These are phyloP conservation scores for Metschnikowia koreensis DNA, from an alignment of 805 yeast genomes.

Conservation along the genomic window DNA sequence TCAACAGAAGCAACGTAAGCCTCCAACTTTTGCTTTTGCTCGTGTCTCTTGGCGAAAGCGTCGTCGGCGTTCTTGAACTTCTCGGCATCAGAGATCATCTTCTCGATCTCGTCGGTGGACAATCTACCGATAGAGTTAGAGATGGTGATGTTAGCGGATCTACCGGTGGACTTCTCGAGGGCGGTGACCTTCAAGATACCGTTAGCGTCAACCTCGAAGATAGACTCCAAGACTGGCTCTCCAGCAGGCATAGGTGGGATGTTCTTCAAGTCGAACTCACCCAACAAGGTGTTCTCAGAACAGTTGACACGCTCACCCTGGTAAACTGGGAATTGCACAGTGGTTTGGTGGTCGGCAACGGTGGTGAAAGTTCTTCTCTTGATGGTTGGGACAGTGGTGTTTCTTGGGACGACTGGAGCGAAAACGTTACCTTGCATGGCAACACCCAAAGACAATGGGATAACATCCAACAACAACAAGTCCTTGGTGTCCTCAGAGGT, in stretches of 20 bases:
- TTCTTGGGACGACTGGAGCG: conserved; percentile 52
- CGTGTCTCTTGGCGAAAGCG: conserved; percentile 99
- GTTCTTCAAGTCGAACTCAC: conserved; percentile 51
- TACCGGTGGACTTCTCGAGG: conserved; percentile 48
- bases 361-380: conserved; percentile 53
- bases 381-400: conserved; percentile 51
- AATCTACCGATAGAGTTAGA: conserved; percentile 51
- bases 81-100: conserved; percentile 49
- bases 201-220: conserved; percentile 50
- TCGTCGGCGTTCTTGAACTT: conserved; percentile 94
- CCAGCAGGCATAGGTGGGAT: conserved; percentile 52
- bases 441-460: conserved; percentile 51
- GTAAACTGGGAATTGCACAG: conserved; percentile 51
- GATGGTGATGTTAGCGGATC: conserved; percentile 50
- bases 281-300: conserved; percentile 49
- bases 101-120: conserved; percentile 48
- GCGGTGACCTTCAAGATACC: conserved; percentile 53
- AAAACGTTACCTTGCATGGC: conserved; percentile 52
- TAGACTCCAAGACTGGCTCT: conserved; percentile 50
- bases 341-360: conserved; percentile 50
- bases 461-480: conserved; percentile 50
- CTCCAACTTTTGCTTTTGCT: conserved; percentile 98
- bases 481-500: conserved; percentile 50
- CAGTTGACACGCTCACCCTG: conserved; percentile 54
- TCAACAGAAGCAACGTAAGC: conserved; percentile 87